Evolutionary conservation across 345 rosid genomes (phyloP).

Genomic region (Aquilaria yunnanensis): DNA sequence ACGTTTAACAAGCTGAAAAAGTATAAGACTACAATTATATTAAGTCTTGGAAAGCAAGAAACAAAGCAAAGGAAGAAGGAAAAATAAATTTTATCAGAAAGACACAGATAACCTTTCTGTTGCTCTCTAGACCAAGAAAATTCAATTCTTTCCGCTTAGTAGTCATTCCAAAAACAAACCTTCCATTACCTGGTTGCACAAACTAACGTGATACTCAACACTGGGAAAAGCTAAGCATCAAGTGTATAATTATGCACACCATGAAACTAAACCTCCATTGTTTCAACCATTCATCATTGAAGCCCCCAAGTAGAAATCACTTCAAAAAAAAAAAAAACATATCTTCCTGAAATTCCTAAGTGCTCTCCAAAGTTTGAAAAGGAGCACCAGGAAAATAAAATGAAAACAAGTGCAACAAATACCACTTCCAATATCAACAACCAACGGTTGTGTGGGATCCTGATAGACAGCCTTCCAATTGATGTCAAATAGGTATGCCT

Average conservation of each 20-base stretch:
- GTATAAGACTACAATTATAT: neutral
- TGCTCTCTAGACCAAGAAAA: conserved; percentile 65
- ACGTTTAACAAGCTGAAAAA: conserved; percentile 44
- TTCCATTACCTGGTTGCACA: conserved; percentile 41
- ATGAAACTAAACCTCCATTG: no score
- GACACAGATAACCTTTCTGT: conserved; percentile 40
- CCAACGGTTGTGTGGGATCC: conserved; percentile 44
- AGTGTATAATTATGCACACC: no score
- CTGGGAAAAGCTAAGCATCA: no score
- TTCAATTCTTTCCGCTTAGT: conserved; percentile 41
- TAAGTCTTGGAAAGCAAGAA: neutral
- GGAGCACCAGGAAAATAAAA: neutral
- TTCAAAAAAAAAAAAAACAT: neutral
- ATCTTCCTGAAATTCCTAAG: neutral
- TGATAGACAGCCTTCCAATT: conserved; percentile 41
- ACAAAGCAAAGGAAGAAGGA: conserved; percentile 9
- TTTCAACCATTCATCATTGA: no score
- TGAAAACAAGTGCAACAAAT: conserved; percentile 9
- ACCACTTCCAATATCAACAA: conserved; percentile 77
- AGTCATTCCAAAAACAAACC: conserved; percentile 61
- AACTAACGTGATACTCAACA: neutral
- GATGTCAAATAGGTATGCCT: conserved; percentile 55
- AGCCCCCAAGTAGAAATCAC: neutral
- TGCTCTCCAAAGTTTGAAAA: no score
- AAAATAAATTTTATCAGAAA: neutral